Evolutionary conservation across 2,329 filamentous ascomycete species (phyloP), one percentile per base, ranked within the genome.

Genomic region (Monosporascus sp.): DNA sequence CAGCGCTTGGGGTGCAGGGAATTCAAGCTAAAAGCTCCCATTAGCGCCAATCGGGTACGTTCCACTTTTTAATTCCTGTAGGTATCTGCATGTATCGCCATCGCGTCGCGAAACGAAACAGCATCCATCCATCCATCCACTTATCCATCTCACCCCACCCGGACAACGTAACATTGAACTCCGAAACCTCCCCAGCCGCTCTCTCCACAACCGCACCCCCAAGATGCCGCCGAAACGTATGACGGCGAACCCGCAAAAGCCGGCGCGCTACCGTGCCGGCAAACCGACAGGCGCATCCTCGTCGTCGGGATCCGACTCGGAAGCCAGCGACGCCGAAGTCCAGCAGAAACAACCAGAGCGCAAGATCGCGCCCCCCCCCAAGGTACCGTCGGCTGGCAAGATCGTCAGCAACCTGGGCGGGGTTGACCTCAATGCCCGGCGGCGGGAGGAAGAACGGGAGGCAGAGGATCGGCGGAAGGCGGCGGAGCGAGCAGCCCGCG

Each of bases 231-330:
- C 86, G 14, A 91, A 89, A 70, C 88, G 89, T 65, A 96, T 97
- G 89, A 97, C 93, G 58, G 91, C 92, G 58, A 96, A 97, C 67
- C 91, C 90, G 3, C 74, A 87, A 54, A 86, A 85, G 68, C 89
- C 91, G 24, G 83, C 86, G 61, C 88, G 94, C 53, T 88, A 97
- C 65, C 86, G 91, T 54, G 87, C 93, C 17, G 93, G 94, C 60
- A 97, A 97, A 71, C 77, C 86, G 17, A 74, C 78, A 2, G 80
- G 75, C 7, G 79, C 76, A 55, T 74, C 76, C 14, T 79, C 78
- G 20, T 65, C 64, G 43, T 82, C 80, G 40, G 77, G 80, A 55
- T 78, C 74, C 6, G 78, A 80, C 48, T 72, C 71, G 45, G 68
- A 67, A 60, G 75, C 72, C 65, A 78, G 78, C 53, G 71, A 73